A percentile compares a stretch with the other conserved stretches of the same genome.
phyloP scores from a whole-genome alignment of 257 asterid genomes.

The Nicotiana undulata region DNA sequence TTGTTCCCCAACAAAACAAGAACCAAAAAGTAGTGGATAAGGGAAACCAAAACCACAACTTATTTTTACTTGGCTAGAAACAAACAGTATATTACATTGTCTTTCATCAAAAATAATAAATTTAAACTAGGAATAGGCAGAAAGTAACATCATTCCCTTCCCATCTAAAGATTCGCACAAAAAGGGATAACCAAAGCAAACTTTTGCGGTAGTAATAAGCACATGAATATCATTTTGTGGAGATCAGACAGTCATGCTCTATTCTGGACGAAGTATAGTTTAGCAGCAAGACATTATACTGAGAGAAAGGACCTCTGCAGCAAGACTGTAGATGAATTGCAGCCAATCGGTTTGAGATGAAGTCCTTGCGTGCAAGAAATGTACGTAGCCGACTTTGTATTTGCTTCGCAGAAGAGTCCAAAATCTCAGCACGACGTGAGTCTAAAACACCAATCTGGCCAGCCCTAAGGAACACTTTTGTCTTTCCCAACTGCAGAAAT shows the following conservation, averaged over 20 bases:
- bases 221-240: background rate
- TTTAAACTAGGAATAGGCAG: background rate
- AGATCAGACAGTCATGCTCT: background rate
- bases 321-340: slow-evolving; percentile 75
- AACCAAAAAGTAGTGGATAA: background rate
- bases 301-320: slow-evolving; percentile 69
- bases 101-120: background rate
- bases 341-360: slow-evolving; percentile 44
- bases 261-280: background rate
- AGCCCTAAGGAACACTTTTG: slow-evolving; percentile 92
- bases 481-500: slow-evolving; percentile 72
- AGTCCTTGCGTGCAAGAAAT: slow-evolving; percentile 58
- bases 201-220: background rate
- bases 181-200: background rate
- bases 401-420: slow-evolving; percentile 79
- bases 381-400: slow-evolving; percentile 75
- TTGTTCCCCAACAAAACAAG: background rate
- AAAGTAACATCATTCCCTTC: background rate
- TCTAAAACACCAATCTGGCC: slow-evolving; percentile 93
- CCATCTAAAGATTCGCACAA: background rate
- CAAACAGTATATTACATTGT: background rate
- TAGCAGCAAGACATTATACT: background rate
- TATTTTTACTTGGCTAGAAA: background rate
- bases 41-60: background rate
- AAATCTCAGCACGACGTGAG: slow-evolving; percentile 79